Evolutionary conservation across 495 filamentous ascomycete genomes (phyloP).

Genomic region (Chaetomium fimeti): DNA sequence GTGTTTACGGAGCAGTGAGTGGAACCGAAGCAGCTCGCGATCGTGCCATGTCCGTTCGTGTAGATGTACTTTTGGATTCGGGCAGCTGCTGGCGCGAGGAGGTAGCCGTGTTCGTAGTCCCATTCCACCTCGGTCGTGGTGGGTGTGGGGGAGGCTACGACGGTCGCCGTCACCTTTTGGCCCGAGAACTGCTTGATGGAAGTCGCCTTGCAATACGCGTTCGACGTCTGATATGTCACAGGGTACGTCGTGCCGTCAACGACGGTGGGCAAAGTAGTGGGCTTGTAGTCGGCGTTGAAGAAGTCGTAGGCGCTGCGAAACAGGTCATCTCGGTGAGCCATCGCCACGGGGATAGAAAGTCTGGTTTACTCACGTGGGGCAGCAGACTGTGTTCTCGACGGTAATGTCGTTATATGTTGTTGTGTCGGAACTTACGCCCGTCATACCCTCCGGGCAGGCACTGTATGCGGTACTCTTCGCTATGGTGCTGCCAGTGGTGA

Average conservation of each 20-base stretch:
- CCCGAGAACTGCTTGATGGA: background rate
- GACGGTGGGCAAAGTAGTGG: background rate
- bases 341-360: no score
- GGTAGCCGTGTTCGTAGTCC: background rate
- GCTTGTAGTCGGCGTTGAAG: background rate
- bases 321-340: background rate
- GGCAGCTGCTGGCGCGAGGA: background rate
- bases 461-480: background rate
- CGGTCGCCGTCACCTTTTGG: background rate
- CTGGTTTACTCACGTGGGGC: background rate
- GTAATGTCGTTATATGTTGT: background rate
- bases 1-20: background rate
- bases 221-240: background rate
- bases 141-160: background rate
- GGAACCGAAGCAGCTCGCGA: background rate
- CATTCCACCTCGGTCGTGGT: background rate
- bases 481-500: background rate
- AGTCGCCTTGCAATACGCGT: background rate
- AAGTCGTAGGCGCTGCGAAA: constrained; percentile 6
- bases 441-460: constrained; percentile 1
- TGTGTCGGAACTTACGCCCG: background rate
- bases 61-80: background rate
- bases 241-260: constrained; percentile 6
- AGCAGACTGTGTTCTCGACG: background rate
- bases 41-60: background rate